Evolutionary conservation across 805 yeast genomes (phyloP), one percentile per base, ranked within the genome.

Genomic region (Pichia occidentalis): DNA sequence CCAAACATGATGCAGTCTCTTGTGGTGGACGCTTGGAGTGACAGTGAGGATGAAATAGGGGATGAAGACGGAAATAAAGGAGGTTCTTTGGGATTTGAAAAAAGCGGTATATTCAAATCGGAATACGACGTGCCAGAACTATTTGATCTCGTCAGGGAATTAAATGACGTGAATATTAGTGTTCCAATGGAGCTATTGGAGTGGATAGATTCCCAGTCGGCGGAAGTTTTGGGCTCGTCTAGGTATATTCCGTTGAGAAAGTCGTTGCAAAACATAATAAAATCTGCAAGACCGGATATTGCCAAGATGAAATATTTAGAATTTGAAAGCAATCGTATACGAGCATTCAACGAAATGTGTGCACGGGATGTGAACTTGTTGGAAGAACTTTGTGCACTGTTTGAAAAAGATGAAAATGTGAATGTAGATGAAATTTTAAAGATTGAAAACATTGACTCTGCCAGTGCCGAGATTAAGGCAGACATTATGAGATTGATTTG

Each of bases 141-240:
- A 7, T 67, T 56, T 42, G 46, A 55, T 2, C 44, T 65, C n/a
- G 59, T 72, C 10, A 62, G 60, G 21, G 52, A 47, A 11, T 43
- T 72, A 32, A 70, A 64, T 42, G 23, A 31, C 11, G 48, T 52
- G 18, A 67, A 64, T 2, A 47, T 61, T 10, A 46, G 48, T 0
- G 64, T 71, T 1, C 73, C 75, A 1, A 11, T 42, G 4, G 45
- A 48, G 6, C 51, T 65, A 37, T 66, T 67, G 47, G 53, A 52
- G 29, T 31, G 59, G 8, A 70, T 65, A 43, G 42, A 47, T 7
- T 35, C 28, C 21, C 23, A 2, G 45, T 37, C 2, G 25, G 21
- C 5, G 31, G 31, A n/a, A n/a, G n/a, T n/a, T n/a, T n/a, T n/a
- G n/a, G n/a, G n/a, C n/a, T n/a, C n/a, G n/a, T n/a, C n/a, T 6